Evolutionary conservation across 148 eudicot genomes (phyloP), one percentile per base, ranked within the genome.

Genomic region (Cornus florida): DNA sequence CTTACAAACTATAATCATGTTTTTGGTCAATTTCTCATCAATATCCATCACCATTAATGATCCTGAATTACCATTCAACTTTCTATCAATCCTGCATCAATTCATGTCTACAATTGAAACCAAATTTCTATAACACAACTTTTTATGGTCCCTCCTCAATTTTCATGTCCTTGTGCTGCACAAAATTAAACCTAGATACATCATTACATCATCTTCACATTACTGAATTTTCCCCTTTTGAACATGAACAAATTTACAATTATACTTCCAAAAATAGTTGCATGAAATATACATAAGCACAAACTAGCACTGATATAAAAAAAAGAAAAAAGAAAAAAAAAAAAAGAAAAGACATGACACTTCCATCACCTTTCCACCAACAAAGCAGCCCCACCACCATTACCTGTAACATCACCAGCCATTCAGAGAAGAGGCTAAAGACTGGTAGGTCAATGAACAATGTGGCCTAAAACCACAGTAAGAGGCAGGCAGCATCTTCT

Each of bases 371-470:
- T 16, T 53, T 12, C 59, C 59, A 53, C 59, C 59, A 53, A 14
- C 59, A 53, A 53, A 53, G 59, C 59, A 53, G 59, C 59, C 59
- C 59, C 59, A 53, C 59, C 59, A 53, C 76, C 28, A 20, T 13
- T 57, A 43, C n/a, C 35, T 28, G 23, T 39, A 77, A 72, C 77
- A 82, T 24, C 77, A 77, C 59, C 59, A 53, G 69, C 80, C 77
- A 77, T 82, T 77, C 75, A 43, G 74, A 73, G 78, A 35, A 82
- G 16, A 33, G 60, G 77, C 56, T 77, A 67, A 77, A 50, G 14
- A 82, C 38, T 67, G 78, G 80, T 50, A 71, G 79, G 79, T 31
- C n/a, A 20, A 60, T 50, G 74, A 33, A 70, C 74, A 67, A 32
- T 43, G 53, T 65, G 77, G 59, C 69, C 75, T 67, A 62, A 53